Base-by-base conservation (phyloP, 345 rosid species). In the Linum lewisii region DNA sequence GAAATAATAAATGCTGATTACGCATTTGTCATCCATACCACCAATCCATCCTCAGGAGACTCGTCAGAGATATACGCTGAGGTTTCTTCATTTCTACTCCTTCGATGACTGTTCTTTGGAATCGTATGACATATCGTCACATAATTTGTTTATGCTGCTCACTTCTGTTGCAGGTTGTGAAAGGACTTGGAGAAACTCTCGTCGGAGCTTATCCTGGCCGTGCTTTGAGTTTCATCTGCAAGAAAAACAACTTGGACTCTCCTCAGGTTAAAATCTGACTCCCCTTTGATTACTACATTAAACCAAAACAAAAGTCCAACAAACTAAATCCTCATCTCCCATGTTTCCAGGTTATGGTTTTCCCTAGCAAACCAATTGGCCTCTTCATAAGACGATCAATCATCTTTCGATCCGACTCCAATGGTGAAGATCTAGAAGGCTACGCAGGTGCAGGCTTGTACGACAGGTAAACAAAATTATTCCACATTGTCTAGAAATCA, bases 181-280 rank as follows among this genome's bases (percentile, higher is more conserved):
- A 79, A 72, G 99, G 99, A 45, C 99, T 93, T 18, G 99, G 99
- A 71, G 97, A 93, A 74, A 93, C 97, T 64, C 78, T 93, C 11
- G 99, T 93, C 42, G 99, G 99, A 78, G 99, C 99, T 57, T 93
- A 93, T 73, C 99, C 99, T 2, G 99, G 99, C 20, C 97, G 99
- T 16, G 92, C 99, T 60, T 70, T 93, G 78, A 89, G 95, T 75
- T 93, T 93, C 79, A 54, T 89, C 73, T 73, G 81, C 90, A 83
- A 84, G 85, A 93, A 93, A 74, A 73, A 58, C 45, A 68, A 84
- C 67, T 73, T 93, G 63, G 68, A 78, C 63, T 73, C 84, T 49
- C 97, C 99, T 54, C 92, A 69, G 97, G 99, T 87, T 72, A 59
- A 63, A n/a, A n/a, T n/a, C n/a, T n/a, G n/a, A n/a, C n/a, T n/a